Evolutionary conservation across 108 stramenopile species (phyloP).

Genomic region (Epipyxis sp.): DNA sequence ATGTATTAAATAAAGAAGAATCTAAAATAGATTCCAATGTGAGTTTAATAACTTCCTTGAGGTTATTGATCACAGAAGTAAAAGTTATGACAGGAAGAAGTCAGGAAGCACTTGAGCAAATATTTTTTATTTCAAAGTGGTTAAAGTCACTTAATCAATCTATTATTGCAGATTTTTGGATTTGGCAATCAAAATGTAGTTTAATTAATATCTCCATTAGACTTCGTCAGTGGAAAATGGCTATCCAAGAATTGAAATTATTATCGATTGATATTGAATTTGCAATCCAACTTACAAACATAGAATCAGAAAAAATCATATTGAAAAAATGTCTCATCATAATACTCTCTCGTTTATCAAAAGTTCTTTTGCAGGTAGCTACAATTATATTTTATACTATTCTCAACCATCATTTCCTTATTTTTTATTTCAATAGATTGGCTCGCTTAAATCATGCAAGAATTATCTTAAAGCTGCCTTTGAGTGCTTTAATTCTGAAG

Average conservation of each 20-base stretch:
- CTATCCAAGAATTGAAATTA: not conserved
- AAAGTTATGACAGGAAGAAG: not conserved
- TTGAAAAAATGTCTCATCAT: too few species aligned
- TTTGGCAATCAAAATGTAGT: not conserved
- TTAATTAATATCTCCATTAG: not conserved
- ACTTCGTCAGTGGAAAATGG: not conserved
- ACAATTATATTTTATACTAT: too few species aligned
- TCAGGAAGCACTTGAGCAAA: not conserved
- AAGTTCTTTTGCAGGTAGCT: too few species aligned
- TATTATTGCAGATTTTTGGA: not conserved
- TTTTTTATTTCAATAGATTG: too few species aligned
- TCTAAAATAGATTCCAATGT: not conserved
- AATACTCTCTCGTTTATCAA: too few species aligned
- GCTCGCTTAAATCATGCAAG: too few species aligned
- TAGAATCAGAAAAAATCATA: too few species aligned
- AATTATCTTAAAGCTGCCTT: too few species aligned
- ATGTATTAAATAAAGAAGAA: not conserved
- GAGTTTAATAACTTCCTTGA: not conserved
- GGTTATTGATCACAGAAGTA: not conserved
- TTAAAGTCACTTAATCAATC: constrained; percentile 33
- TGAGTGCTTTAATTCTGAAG: too few species aligned
- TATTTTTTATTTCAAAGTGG: not conserved
- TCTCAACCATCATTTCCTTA: too few species aligned
- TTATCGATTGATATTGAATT: too few species aligned
- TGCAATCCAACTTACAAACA: too few species aligned